Percentiles rank a stretch among this genome's conserved stretches.
Conservation (phyloP, 331 rosid species). For the Saraca asoca region DNA sequence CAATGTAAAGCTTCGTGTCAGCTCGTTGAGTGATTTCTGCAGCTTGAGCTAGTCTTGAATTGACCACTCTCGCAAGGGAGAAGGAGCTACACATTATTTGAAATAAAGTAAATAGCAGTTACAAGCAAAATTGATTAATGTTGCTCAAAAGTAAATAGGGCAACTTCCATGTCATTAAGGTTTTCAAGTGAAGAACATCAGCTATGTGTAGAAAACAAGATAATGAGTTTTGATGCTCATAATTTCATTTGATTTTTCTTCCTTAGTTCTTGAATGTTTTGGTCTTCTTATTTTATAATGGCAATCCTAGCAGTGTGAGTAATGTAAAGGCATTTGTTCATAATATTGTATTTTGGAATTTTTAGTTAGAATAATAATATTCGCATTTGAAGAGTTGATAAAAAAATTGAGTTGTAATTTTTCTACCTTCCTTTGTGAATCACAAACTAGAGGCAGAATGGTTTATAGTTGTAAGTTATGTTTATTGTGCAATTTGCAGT, state of each 20-base stretch:
- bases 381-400: too few relatives aligned
- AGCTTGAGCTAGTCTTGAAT: too few relatives aligned
- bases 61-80: constrained; percentile 25
- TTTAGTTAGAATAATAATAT: too few relatives aligned
- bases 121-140: constrained; percentile 39
- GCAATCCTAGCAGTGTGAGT: constrained; percentile 21
- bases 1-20: too few relatives aligned
- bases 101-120: constrained; percentile 8
- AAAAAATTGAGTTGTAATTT: too few relatives aligned
- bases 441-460: too few relatives aligned
- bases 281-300: constrained; percentile 29
- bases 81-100: constrained; percentile 2
- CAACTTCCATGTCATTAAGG: constrained; percentile 13
- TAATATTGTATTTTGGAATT: neutral
- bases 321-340: constrained; percentile 24
- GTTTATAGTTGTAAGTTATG: too few relatives aligned
- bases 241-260: constrained; percentile 24
- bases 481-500: too few relatives aligned
- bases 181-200: constrained; percentile 22
- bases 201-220: too few relatives aligned
- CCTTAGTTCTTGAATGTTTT: constrained; percentile 6
- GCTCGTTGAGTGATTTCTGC: too few relatives aligned
- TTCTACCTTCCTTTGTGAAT: too few relatives aligned
- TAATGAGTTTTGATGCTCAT: neutral
- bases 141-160: too few relatives aligned